Percentiles rank a stretch among this genome's conserved stretches.
Conservation (phyloP, 2,329 filamentous ascomycete species). For the Aspergillus sp. region DNA sequence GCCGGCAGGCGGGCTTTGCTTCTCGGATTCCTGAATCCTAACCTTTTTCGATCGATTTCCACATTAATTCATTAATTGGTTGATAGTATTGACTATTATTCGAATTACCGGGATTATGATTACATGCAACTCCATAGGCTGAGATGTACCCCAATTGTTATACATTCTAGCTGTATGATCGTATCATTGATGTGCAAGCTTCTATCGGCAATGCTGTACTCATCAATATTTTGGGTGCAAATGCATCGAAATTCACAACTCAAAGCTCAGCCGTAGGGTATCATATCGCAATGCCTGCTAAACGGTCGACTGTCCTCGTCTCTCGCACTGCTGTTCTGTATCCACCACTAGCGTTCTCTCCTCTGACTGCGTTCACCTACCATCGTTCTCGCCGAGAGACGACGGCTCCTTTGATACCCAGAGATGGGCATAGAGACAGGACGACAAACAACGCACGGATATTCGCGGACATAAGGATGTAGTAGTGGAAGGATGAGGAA, state of each 20-base stretch:
- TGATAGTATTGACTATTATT: neutral
- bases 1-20: too few species aligned
- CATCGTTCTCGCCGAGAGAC: neutral
- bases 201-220: slow-evolving; percentile 13
- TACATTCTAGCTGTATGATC: slow-evolving; percentile 3
- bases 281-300: slow-evolving; percentile 45
- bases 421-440: slow-evolving; percentile 1
- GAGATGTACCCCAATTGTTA: neutral
- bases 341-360: slow-evolving; percentile 1
- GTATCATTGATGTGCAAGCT: slow-evolving; percentile 6
- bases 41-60: neutral
- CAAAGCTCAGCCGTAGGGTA: slow-evolving; percentile 43
- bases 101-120: neutral
- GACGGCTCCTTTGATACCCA: neutral
- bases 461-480: slow-evolving; percentile 1
- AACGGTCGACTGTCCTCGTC: slow-evolving; percentile 38
- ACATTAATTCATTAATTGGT: neutral
- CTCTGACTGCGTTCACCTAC: neutral
- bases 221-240: slow-evolving; percentile 16
- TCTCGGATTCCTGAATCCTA: neutral
- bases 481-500: neutral
- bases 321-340: slow-evolving; percentile 12
- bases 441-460: slow-evolving; percentile 6
- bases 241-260: slow-evolving; percentile 23
- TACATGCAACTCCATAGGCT: neutral